Base-by-base conservation (phyloP, 2,329 filamentous ascomycete species). In the Fusarium coicis region DNA sequence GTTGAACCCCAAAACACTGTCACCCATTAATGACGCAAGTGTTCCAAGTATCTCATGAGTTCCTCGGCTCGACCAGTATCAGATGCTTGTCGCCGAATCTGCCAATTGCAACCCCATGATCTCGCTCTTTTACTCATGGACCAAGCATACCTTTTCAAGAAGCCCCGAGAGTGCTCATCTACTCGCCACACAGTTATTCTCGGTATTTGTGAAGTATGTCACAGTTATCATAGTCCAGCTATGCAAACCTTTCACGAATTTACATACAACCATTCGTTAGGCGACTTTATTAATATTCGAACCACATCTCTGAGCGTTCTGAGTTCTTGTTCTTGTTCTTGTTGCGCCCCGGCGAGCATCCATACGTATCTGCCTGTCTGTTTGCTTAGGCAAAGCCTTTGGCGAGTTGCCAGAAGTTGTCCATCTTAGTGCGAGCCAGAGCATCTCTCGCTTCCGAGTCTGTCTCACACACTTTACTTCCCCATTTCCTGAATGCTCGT, bases 401-500 rank as follows among this genome's bases (percentile, higher is more conserved):
- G 1, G 95, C 96, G 76, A 96, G 84, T 15, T 92, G 92, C 96
- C 96, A 99, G 79, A 99, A 96, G 77, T 93, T 97, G 77, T 98
- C 96, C 88, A 98, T 93, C 86, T 97, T 98, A 10, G 91, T 90
- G 75, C 94, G 89, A 18, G 90, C 85, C 70, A 99, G 83, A 28
- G 92, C 87, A 76, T 97, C 94, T 80, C 93, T 92, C 10, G 96
- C 96, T 79, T 97, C 93, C 16, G 91, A 89, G 80, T 99, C 96
- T 5, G 93, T 96, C 83, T 98, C 96, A 81, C 95, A 97, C n/a
- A 96, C 91, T 80, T 94, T 93, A 71, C 92, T 95, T 6, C 93
- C 88, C 93, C 96, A 98, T 79, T 94, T 95, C 74, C 93, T 91
- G 81, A 98, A 99, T 0, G 87, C 90, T 55, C 93, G 88, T 37